Evolutionary conservation across 1,139 yeast genomes (phyloP), one percentile per base, ranked within the genome.

Genomic region (Scheffersomyces quercinus): DNA sequence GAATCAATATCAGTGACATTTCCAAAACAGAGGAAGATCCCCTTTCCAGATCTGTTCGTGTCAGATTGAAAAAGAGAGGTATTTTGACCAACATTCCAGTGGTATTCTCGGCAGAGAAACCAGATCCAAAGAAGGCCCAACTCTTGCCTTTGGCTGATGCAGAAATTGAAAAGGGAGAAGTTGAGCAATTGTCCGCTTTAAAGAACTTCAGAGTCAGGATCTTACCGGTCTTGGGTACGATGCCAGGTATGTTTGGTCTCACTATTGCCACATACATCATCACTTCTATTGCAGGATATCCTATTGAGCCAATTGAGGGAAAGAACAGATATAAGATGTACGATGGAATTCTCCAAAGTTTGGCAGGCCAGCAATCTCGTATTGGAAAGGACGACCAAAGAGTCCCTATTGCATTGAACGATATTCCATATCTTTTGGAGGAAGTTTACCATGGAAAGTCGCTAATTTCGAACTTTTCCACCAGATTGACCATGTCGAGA

Each of bases 241-340:
- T 93, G 84, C 99, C 99, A 1, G 97, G 95, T 7, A 86, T 91
- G 68, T 93, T 93, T 69, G 99, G 99, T 1, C 75, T 93, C 39
- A 82, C 96, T 0, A 77, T 93, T 46, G 95, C 97, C 3, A 85
- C 97, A 0, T 85, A 88, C 64, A 72, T 93, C 36, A 67, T 93
- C 39, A 87, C 96, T 3, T 70, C 79, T 5, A 82, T 90, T 14
- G 82, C 96, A 0, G 97, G 95, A 0, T 93, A 93, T 58, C 95
- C 95, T 9, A 78, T 81, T 49, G 96, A 89, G 47, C 91, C 95
- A 33, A 81, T 89, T 37, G 96, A 88, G 50, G 97, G 96, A n/a
- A 90, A 90, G 61, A 87, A 88, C 59, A 78, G 98, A 56, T 80
- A 81, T 58, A 90, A 90, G 60, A 68, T 86, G 14, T 90, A 91